These are phyloP conservation scores for Closterium sp. DNA, from an alignment of 139 green algal genomes.

Conservation along the genomic window DNA sequence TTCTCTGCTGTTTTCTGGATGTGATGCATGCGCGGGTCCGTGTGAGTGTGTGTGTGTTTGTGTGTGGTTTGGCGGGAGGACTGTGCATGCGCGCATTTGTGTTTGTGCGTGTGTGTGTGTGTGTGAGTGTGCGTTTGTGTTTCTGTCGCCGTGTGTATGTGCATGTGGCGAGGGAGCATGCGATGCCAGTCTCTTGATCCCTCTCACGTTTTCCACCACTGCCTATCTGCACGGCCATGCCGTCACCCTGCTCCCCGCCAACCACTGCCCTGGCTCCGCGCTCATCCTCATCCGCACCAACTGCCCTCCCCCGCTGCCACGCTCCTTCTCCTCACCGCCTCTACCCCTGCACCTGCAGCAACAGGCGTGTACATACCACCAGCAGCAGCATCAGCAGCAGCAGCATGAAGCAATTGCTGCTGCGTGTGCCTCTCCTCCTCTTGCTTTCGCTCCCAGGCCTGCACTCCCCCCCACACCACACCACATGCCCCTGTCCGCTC, in stretches of 20 bases:
- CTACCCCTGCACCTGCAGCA: neutral
- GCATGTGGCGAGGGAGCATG: neutral
- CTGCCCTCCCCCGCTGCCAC: neutral
- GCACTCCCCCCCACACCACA: neutral
- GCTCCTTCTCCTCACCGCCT: neutral
- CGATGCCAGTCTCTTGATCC: neutral
- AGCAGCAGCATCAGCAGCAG: neutral
- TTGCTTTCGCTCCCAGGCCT: neutral
- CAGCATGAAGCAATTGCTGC: neutral
- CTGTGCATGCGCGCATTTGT: no score
- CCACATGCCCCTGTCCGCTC: neutral
- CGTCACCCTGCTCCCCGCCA: conserved; percentile 50
- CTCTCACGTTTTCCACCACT: neutral
- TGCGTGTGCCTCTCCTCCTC: neutral
- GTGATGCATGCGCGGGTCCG: no score
- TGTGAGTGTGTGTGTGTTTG: neutral
- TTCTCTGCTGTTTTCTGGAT: neutral
- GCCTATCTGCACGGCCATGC: conserved; percentile 13
- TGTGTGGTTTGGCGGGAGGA: no score
- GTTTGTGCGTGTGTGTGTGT: neutral
- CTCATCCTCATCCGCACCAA: conserved; percentile 48
- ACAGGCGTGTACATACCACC: neutral
- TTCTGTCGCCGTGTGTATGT: neutral
- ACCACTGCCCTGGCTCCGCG: conserved; percentile 55
- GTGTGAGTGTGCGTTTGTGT: neutral